These are phyloP conservation scores for Rhizoclosmatium sp. DNA, from an alignment of 192 early-diverging fungal species.

Conservation along the genomic window DNA sequence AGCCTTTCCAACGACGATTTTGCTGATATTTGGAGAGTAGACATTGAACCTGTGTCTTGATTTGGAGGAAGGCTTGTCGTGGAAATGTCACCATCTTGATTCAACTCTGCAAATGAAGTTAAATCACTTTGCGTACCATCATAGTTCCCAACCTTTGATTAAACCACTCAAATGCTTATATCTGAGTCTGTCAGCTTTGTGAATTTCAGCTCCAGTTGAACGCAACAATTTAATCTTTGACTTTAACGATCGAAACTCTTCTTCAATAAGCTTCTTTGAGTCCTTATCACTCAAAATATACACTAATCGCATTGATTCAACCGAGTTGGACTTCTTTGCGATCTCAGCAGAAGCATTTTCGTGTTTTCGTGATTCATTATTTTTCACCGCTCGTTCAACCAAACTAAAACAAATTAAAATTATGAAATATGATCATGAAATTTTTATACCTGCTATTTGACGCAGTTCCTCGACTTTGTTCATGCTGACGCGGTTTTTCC, in stretches of 20 bases:
- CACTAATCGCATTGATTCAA: neutral
- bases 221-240: constrained; percentile 19
- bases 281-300: constrained; percentile 8
- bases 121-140: neutral
- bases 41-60: neutral
- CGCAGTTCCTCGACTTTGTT: neutral
- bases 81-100: neutral
- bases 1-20: constrained; percentile 30
- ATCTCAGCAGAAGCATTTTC: neutral
- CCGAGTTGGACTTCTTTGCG: neutral
- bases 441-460: neutral
- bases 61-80: neutral
- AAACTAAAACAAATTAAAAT: neutral
- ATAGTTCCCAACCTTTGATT: constrained; percentile 17
- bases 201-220: constrained; percentile 25
- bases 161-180: constrained; percentile 28
- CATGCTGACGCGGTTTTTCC: neutral
- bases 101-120: neutral
- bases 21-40: constrained; percentile 12
- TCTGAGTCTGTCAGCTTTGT: constrained; percentile 27
- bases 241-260: constrained; percentile 28
- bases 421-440: neutral
- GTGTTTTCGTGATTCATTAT: neutral
- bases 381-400: neutral
- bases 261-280: constrained; percentile 10